Percentiles rank a stretch among this genome's conserved stretches.
Evolutionary conservation across 1,139 yeast species (phyloP).

Genomic region (Eremothecium cymbalariae): DNA sequence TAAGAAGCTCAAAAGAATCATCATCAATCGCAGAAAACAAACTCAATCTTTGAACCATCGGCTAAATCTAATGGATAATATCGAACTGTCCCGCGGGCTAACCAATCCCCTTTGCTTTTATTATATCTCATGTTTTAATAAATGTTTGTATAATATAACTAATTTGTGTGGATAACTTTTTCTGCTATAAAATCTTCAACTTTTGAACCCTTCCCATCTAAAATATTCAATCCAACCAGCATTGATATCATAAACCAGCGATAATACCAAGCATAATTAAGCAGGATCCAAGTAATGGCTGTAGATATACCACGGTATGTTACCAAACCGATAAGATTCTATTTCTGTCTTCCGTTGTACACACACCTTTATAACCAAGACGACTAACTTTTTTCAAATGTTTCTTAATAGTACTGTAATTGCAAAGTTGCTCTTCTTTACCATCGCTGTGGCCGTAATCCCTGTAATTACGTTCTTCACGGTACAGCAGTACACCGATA

Average conservation of each 20-base stretch:
- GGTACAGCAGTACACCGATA: constrained; percentile 46
- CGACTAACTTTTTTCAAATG: constrained; percentile 1
- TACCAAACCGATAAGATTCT: not conserved
- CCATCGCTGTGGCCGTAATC: constrained; percentile 77
- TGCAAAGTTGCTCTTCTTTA: constrained; percentile 71
- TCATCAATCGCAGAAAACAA: constrained; percentile 30
- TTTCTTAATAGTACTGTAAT: constrained; percentile 26
- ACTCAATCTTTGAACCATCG: constrained; percentile 37
- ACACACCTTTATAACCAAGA: not conserved
- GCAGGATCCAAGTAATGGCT: constrained; percentile 36
- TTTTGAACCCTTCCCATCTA: too few relatives aligned
- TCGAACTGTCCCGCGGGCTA: too few relatives aligned
- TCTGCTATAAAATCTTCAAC: too few relatives aligned
- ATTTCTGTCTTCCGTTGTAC: not conserved
- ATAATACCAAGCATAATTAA: constrained; percentile 16
- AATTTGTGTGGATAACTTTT: too few relatives aligned
- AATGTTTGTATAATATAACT: too few relatives aligned
- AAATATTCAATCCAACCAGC: too few relatives aligned
- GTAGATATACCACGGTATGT: constrained; percentile 35
- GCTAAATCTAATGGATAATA: too few relatives aligned
- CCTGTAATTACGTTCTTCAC: constrained; percentile 71
- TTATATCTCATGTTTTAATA: too few relatives aligned
- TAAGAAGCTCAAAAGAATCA: constrained; percentile 28
- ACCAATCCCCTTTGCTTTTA: too few relatives aligned
- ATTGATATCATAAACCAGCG: not conserved